phyloP scores from a whole-genome alignment of 805 yeast species.

The Saccharomyces eubayanus region DNA sequence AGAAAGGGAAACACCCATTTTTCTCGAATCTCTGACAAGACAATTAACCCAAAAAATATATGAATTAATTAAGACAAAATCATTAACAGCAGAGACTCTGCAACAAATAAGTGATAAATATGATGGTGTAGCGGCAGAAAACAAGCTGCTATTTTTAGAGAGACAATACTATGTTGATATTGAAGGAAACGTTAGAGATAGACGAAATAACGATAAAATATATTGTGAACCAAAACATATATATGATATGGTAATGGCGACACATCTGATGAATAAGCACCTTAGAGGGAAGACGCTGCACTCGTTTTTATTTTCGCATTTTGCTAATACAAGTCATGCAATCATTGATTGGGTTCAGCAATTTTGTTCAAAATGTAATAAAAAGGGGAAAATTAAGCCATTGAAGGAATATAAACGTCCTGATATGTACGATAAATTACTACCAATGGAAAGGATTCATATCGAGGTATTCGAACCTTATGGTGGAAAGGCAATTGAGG shows the following conservation, averaged over 20 bases:
- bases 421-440: slow-evolving; percentile 13
- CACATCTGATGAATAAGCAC: slow-evolving; percentile 29
- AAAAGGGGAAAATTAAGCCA: slow-evolving; percentile 3
- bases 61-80: slow-evolving; percentile 17
- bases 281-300: slow-evolving; percentile 11
- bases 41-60: slow-evolving; percentile 23
- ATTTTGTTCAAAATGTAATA: slow-evolving; percentile 27
- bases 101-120: slow-evolving; percentile 14
- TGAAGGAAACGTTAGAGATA: slow-evolving; percentile 18
- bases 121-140: slow-evolving; percentile 13
- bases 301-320: slow-evolving; percentile 11
- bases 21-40: slow-evolving; percentile 18
- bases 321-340: slow-evolving; percentile 23
- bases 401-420: slow-evolving; percentile 10
- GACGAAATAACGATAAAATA: slow-evolving; percentile 15
- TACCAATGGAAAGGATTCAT: slow-evolving; percentile 26
- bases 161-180: slow-evolving; percentile 19
- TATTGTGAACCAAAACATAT: slow-evolving; percentile 26
- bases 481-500: slow-evolving; percentile 16
- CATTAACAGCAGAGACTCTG: slow-evolving; percentile 17
- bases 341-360: slow-evolving; percentile 12
- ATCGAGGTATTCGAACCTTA: slow-evolving; percentile 26
- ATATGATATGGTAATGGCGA: slow-evolving; percentile 23
- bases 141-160: slow-evolving; percentile 15
- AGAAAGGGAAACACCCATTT: slow-evolving; percentile 15